Percentiles rank a stretch among this genome's conserved stretches.
Conservation (phyloP, 1,139 yeast species). For the Candida glucosophila region DNA sequence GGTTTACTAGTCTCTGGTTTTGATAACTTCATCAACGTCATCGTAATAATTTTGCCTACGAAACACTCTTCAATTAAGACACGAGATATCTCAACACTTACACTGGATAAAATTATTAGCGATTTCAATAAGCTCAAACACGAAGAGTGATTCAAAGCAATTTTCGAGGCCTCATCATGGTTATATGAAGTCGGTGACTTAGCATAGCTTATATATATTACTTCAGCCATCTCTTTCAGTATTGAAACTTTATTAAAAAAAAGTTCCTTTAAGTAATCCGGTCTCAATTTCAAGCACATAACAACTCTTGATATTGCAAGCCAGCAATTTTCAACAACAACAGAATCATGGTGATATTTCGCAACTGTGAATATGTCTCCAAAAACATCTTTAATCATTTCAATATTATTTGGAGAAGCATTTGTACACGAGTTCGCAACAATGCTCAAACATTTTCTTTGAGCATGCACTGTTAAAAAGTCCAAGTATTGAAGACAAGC, state of each 20-base stretch:
- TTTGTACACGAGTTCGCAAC: slow-evolving; percentile 68
- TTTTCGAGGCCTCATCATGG: slow-evolving; percentile 9
- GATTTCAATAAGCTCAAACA: slow-evolving; percentile 36
- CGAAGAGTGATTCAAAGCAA: slow-evolving; percentile 20
- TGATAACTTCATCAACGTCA: slow-evolving; percentile 35
- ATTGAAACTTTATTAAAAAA: slow-evolving; percentile 21
- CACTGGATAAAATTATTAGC: slow-evolving; percentile 26
- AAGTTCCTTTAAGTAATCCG: slow-evolving; percentile 39
- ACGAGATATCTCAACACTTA: slow-evolving; percentile 33
- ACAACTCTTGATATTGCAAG: slow-evolving; percentile 57
- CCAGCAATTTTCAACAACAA: slow-evolving; percentile 65
- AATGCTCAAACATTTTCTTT: slow-evolving; percentile 69
- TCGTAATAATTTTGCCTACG: slow-evolving; percentile 33
- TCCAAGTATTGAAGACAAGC: slow-evolving; percentile 73
- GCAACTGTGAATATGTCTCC: slow-evolving; percentile 58
- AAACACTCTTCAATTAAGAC: slow-evolving; percentile 29
- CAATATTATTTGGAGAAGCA: slow-evolving; percentile 36
- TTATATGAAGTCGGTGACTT: slow-evolving; percentile 13
- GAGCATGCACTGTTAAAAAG: slow-evolving; percentile 85
- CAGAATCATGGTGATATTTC: slow-evolving; percentile 47
- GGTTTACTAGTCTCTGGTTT: slow-evolving; percentile 6
- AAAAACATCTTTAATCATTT: slow-evolving; percentile 47
- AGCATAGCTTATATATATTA: slow-evolving; percentile 22
- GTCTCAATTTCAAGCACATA: slow-evolving; percentile 39
- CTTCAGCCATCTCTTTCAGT: slow-evolving; percentile 18